A percentile compares a stretch with the other conserved stretches of the same genome.
Conservation (phyloP, 169 alveolate genomes). For the Besnoitia besnoiti region DNA sequence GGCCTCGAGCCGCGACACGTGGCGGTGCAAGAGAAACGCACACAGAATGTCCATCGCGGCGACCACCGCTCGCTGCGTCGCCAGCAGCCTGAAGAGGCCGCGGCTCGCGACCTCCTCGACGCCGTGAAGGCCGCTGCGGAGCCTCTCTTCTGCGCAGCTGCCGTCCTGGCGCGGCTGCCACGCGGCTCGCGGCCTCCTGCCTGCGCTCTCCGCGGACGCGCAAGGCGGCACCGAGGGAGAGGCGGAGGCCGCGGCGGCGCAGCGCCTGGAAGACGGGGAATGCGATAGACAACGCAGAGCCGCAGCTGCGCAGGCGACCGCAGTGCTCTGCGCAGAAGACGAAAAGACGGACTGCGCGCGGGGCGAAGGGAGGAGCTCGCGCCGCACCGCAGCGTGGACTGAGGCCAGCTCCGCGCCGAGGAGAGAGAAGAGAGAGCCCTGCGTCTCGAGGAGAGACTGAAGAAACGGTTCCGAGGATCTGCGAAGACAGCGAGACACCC, state of each 20-base stretch:
- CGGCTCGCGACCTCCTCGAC: background rate
- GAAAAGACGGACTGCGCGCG: no score
- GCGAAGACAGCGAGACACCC: background rate
- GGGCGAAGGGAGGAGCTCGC: background rate
- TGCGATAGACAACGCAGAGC: no score
- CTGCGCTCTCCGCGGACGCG: background rate
- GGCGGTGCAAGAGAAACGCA: background rate
- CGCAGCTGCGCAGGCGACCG: no score
- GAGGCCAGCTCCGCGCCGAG: background rate
- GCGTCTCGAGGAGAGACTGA: background rate
- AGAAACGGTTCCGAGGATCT: background rate
- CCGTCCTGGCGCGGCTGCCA: background rate
- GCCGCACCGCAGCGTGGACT: background rate
- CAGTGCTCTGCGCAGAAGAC: no score
- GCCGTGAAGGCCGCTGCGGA: background rate
- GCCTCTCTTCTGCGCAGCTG: background rate
- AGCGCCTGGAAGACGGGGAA: no score
- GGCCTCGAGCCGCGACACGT: background rate
- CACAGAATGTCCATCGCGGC: background rate
- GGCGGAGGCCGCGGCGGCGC: no score
- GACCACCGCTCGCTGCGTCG: constrained; percentile 8
- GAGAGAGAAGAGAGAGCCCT: background rate
- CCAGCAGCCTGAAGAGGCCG: background rate
- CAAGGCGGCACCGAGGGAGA: background rate
- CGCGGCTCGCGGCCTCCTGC: background rate